Conservation (phyloP, 768 basidiomycete species). For the Hygrocybe punicea region DNA sequence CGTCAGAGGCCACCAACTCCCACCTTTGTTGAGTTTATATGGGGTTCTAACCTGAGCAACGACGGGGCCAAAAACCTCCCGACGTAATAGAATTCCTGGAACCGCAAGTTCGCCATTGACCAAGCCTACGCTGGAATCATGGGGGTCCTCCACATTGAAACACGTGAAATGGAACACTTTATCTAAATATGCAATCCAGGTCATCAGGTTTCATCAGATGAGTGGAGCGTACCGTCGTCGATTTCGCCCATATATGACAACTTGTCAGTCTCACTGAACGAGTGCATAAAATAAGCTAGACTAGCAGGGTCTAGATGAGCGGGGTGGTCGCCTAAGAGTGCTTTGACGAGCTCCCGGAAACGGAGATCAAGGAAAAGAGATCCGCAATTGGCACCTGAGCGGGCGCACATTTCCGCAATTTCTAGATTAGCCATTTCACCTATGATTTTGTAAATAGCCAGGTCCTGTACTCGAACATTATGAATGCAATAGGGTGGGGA, state of each 20-base stretch:
- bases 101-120: constrained; percentile 81
- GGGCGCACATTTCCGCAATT: constrained; percentile 86
- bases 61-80: constrained; percentile 89
- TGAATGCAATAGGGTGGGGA: constrained; percentile 23
- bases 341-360: constrained; percentile 75
- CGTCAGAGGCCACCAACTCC: constrained; percentile 1
- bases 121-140: constrained; percentile 76
- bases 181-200: constrained; percentile 41
- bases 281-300: constrained; percentile 83
- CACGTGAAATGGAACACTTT: constrained; percentile 86
- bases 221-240: constrained; percentile 64
- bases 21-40: no score
- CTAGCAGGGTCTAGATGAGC: constrained; percentile 79
- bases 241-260: constrained; percentile 64
- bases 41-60: constrained; percentile 60
- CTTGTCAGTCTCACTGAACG: constrained; percentile 88
- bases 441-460: constrained; percentile 72
- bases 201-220: not conserved
- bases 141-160: constrained; percentile 69
- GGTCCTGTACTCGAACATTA: constrained; percentile 17
- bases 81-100: constrained; percentile 72
- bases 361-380: constrained; percentile 84
- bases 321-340: constrained; percentile 76
- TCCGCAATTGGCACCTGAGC: constrained; percentile 85
- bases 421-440: constrained; percentile 79